Evolutionary conservation across 495 filamentous ascomycete genomes (phyloP).

Genomic region (Lasiosphaeriaceae sp.): DNA sequence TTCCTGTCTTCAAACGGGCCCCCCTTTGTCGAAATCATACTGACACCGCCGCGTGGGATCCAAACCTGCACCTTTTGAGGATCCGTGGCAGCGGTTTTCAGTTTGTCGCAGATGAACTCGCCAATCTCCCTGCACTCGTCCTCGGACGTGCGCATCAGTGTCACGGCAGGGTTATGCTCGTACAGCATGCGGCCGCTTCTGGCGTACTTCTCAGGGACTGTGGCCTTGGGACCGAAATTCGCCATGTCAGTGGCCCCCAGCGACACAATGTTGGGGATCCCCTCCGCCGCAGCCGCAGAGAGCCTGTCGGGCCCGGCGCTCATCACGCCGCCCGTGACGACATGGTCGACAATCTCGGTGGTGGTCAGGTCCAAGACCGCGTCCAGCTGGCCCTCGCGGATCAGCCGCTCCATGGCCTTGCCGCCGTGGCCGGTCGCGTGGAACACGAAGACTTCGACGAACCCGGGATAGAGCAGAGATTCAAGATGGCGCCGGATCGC

Average conservation of each 20-base stretch:
- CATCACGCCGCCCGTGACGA: constrained; percentile 59
- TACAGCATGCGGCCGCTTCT: constrained; percentile 44
- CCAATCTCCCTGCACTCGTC: constrained; percentile 54
- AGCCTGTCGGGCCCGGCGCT: constrained; percentile 52
- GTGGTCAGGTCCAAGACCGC: constrained; percentile 67
- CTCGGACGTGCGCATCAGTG: constrained; percentile 55
- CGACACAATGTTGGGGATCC: constrained; percentile 59
- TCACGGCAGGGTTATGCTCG: constrained; percentile 63
- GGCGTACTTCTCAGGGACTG: constrained; percentile 51
- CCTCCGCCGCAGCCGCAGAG: constrained; percentile 45
- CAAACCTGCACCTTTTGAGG: constrained; percentile 47
- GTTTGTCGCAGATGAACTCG: constrained; percentile 47
- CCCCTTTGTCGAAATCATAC: constrained; percentile 32
- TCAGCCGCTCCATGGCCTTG: constrained; percentile 61
- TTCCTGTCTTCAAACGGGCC: constrained; percentile 32
- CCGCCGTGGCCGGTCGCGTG: constrained; percentile 68
- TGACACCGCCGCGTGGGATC: constrained; percentile 51
- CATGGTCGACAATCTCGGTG: constrained; percentile 59
- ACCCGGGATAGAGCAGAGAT: constrained; percentile 7
- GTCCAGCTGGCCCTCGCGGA: constrained; percentile 50
- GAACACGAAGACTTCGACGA: constrained; percentile 58
- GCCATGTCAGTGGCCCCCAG: constrained; percentile 67
- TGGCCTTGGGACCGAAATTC: constrained; percentile 57
- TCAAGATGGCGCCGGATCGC: constrained; percentile 44
- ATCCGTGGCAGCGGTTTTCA: constrained; percentile 36